Evolutionary conservation across 805 yeast genomes (phyloP).

Genomic region (Wickerhamiella siamensis): DNA sequence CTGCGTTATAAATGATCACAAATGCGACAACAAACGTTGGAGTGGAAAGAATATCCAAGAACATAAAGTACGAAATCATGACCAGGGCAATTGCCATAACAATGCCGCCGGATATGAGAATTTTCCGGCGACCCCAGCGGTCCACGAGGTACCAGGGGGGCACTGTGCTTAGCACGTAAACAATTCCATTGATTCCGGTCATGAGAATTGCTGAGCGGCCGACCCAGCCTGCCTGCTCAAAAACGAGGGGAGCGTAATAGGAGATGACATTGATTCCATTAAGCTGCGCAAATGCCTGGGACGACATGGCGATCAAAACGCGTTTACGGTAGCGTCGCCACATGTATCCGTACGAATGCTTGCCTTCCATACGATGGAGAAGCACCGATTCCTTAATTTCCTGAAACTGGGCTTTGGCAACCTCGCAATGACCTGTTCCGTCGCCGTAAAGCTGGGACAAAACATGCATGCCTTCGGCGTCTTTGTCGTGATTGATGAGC

Average conservation of each 20-base stretch:
- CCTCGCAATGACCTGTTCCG: constrained; percentile 57
- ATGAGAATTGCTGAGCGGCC: constrained; percentile 77
- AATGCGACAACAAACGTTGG: constrained; percentile 59
- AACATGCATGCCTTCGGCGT: constrained; percentile 71
- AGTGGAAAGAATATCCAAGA: constrained; percentile 37
- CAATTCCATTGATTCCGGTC: constrained; percentile 67
- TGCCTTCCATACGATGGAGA: constrained; percentile 68
- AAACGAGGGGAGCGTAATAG: constrained; percentile 85
- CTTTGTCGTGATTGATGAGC: constrained; percentile 66
- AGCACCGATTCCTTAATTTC: constrained; percentile 71
- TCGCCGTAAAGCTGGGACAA: constrained; percentile 70
- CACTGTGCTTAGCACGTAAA: constrained; percentile 51
- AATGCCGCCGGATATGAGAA: constrained; percentile 62
- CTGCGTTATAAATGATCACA: constrained; percentile 66
- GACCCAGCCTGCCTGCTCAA: constrained; percentile 89
- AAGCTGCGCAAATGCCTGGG: constrained; percentile 85
- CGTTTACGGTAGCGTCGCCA: constrained; percentile 63
- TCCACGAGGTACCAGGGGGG: constrained; percentile 91
- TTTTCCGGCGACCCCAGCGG: constrained; percentile 82
- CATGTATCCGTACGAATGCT: constrained; percentile 57
- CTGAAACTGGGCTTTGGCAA: constrained; percentile 59
- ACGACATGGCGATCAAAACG: constrained; percentile 74
- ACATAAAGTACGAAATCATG: constrained; percentile 47
- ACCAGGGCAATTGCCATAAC: constrained; percentile 63
- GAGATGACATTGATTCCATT: constrained; percentile 88